Evolutionary conservation across 2,329 filamentous ascomycete genomes (phyloP).

Genomic region (Aspergillus eucalypticola): DNA sequence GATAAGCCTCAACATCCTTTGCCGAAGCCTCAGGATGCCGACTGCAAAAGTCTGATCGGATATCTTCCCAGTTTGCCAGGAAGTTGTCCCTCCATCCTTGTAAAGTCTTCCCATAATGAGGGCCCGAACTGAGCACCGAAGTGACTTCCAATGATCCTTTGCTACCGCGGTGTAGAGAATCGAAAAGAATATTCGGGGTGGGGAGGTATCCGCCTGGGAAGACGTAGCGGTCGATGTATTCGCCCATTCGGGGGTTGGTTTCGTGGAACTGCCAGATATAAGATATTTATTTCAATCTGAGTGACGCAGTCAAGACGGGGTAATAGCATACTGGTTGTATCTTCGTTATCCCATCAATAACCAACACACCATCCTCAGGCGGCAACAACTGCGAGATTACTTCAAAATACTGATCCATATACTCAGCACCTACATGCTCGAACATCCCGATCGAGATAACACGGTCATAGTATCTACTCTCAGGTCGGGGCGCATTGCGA

Average conservation of each 20-base stretch:
- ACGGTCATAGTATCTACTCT: conserved; percentile 66
- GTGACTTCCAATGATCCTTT: conserved; percentile 66
- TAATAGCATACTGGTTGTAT: conserved; percentile 54
- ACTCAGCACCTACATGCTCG: conserved; percentile 70
- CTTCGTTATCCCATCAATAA: conserved; percentile 78
- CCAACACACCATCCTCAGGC: conserved; percentile 62
- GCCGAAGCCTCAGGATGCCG: conserved; percentile 63
- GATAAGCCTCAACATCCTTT: conserved; percentile 66
- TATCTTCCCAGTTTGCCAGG: conserved; percentile 62
- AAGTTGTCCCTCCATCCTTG: conserved; percentile 69
- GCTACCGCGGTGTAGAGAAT: conserved; percentile 62
- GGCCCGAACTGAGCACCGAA: conserved; percentile 69
- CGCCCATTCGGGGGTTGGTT: conserved; percentile 65
- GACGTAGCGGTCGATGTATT: conserved; percentile 76
- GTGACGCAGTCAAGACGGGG: not conserved
- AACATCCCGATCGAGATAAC: conserved; percentile 77
- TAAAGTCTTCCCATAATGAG: conserved; percentile 70
- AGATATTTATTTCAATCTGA: not conserved
- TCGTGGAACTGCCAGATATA: conserved; percentile 51
- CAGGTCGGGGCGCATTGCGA: conserved; percentile 58
- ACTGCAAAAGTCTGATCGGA: conserved; percentile 59
- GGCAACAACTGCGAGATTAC: conserved; percentile 66
- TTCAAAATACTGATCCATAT: conserved; percentile 66
- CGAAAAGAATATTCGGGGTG: conserved; percentile 57
- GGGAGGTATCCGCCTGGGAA: conserved; percentile 76